Evolutionary conservation across 1,139 yeast genomes (phyloP), one percentile per base, ranked within the genome.

Genomic region (Saccharomyces hybrid): DNA sequence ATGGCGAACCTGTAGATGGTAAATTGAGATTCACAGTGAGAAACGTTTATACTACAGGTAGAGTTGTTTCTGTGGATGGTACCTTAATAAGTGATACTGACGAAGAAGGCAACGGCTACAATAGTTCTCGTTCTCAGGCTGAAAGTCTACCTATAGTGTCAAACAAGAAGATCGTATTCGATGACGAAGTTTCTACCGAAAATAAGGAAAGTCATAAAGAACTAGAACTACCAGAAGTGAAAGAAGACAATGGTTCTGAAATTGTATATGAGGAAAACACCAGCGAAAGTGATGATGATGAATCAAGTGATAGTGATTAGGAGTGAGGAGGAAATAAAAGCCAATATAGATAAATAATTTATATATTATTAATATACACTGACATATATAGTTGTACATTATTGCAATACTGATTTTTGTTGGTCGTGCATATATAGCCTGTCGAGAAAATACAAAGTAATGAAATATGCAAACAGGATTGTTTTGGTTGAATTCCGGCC

Each of bases 51-150:
- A 83, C 88, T 16, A 80, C 91, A 4, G 96, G 97, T 14, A 83
- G 84, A 69, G 85, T 89, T 56, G 83, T 90, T 20, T 85, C 95
- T 6, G 79, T 91, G 14, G 96, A 89, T 59, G 98, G 98, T 14
- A 84, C 96, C 0, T 75, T 91, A 59, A 71, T 88, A 20, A 56
- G 54, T 3, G 59, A 60, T 47, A 53, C 41, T 2, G 48, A 52
- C 25, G 49, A 52, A 26, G 59, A 52, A 26, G 61, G 54, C 16
- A 56, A 56, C 7, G 57, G 54, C 31, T 56, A 52, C 13, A 56
- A 57, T 23, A 52, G 58, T 44, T 57, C 58, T 20, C 65, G 63
- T 34, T 63, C 70, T 4, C 64, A 64, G 56, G 70, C 65, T 7
- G 75, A 72, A 52, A 67, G 70, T 28, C 55, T 70, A 52, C 74